Evolutionary conservation across 2,329 filamentous ascomycete genomes (phyloP).

Genomic region (Cercospora sp.): DNA sequence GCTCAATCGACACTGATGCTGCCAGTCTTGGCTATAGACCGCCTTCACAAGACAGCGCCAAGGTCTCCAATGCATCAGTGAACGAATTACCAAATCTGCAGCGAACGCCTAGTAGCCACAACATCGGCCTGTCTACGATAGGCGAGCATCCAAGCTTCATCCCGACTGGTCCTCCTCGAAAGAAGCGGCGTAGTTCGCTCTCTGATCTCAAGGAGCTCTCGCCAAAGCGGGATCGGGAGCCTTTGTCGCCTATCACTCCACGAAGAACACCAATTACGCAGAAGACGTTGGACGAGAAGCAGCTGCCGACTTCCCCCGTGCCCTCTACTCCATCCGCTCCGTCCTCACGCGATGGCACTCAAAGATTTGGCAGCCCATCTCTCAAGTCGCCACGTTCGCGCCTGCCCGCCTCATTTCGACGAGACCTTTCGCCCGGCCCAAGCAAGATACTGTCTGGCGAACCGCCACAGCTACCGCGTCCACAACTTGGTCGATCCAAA

Average conservation of each 20-base stretch:
- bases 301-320: conserved; percentile 41
- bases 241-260: conserved; percentile 27
- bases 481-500: conserved; percentile 37
- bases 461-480: conserved; percentile 11
- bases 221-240: conserved; percentile 28
- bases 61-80: conserved; percentile 37
- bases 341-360: conserved; percentile 41
- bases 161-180: conserved; percentile 54
- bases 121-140: conserved; percentile 51
- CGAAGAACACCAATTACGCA: conserved; percentile 29
- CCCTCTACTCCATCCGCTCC: conserved; percentile 34
- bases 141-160: conserved; percentile 50
- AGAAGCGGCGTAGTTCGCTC: conserved; percentile 86
- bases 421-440: conserved; percentile 45
- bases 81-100: conserved; percentile 39
- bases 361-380: conserved; percentile 44
- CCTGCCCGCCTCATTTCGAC: conserved; percentile 42
- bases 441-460: conserved; percentile 25
- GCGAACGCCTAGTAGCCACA: conserved; percentile 29
- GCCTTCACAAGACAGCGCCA: conserved; percentile 56
- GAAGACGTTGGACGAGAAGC: conserved; percentile 31
- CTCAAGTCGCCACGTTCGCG: conserved; percentile 38
- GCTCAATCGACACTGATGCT: conserved; percentile 71
- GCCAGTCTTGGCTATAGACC: conserved; percentile 51
- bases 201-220: conserved; percentile 73